These are phyloP conservation scores for Trichoderma afroharzianum DNA, from an alignment of 2,329 filamentous ascomycete species.

Conservation along the genomic window DNA sequence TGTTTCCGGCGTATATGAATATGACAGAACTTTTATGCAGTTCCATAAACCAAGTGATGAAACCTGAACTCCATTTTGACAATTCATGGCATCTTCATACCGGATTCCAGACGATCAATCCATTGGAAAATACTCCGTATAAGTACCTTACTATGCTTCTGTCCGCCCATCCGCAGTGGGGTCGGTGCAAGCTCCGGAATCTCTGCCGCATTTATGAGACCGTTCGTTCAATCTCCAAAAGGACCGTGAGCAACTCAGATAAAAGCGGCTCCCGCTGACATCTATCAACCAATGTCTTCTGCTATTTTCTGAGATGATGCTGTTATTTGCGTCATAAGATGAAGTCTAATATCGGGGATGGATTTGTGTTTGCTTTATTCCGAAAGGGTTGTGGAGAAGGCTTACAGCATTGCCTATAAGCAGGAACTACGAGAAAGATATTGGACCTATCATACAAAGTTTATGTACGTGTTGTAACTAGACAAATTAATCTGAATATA, in stretches of 20 bases:
- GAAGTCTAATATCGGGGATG: background rate
- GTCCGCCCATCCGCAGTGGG: background rate
- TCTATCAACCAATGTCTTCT: background rate
- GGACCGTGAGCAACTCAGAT: background rate
- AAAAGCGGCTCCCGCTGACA: background rate
- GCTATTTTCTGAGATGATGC: background rate
- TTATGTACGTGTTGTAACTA: too few species aligned
- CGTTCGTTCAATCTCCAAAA: background rate
- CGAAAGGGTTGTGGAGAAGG: background rate
- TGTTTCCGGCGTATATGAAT: background rate
- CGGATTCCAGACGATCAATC: background rate
- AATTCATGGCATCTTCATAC: background rate
- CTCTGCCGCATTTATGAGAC: background rate
- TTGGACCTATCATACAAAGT: background rate
- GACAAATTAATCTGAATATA: background rate
- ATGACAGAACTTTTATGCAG: background rate
- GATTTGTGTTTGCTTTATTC: background rate
- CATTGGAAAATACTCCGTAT: background rate
- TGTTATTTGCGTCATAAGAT: background rate
- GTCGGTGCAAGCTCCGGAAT: background rate
- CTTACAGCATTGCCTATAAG: background rate
- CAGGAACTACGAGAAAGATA: background rate
- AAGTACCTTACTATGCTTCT: background rate
- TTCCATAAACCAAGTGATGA: background rate
- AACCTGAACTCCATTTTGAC: background rate